A percentile compares a stretch with the other conserved stretches of the same genome.
Evolutionary conservation across 352 stramenopile genomes (phyloP).

Genomic region (Phytophthora cactorum): DNA sequence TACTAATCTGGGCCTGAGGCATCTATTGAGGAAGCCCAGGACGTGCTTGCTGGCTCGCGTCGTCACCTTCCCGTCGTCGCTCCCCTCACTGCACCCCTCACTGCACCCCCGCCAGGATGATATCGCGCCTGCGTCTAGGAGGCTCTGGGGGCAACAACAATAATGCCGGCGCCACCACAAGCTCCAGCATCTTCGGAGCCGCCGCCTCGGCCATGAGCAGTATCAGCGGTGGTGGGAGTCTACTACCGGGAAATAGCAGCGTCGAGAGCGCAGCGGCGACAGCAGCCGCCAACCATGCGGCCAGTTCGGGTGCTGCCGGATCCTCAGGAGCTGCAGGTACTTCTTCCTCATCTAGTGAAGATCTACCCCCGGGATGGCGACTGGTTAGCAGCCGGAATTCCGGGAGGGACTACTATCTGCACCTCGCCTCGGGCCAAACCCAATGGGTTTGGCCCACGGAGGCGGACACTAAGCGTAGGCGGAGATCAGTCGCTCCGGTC

Average conservation of each 20-base stretch:
- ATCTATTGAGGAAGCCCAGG: conserved; percentile 19
- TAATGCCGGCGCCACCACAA: conserved; percentile 45
- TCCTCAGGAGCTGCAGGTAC: conserved; percentile 39
- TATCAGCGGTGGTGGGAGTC: conserved; percentile 52
- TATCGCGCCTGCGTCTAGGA: conserved; percentile 72
- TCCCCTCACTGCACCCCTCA: not conserved
- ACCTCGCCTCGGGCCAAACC: conserved; percentile 66
- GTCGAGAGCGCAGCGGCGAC: conserved; percentile 48
- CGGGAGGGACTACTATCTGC: conserved; percentile 76
- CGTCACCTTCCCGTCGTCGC: not conserved
- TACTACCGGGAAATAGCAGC: conserved; percentile 49
- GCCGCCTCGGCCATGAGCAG: conserved; percentile 52
- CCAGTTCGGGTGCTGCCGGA: conserved; percentile 18
- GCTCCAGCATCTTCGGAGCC: conserved; percentile 74
- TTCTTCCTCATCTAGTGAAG: conserved; percentile 26
- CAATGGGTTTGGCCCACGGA: conserved; percentile 78
- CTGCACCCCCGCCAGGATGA: conserved; percentile 44
- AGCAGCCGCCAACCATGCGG: conserved; percentile 44
- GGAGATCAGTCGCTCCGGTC: not conserved
- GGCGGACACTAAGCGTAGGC: conserved; percentile 62
- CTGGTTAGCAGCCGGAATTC: conserved; percentile 72
- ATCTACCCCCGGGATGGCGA: conserved; percentile 68
- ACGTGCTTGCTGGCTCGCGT: conserved; percentile 2
- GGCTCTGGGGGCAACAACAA: conserved; percentile 40
- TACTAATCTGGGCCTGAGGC: conserved; percentile 12